Base-by-base conservation (phyloP, 192 early-diverging fungal species). In the Umbelopsis sp. region DNA sequence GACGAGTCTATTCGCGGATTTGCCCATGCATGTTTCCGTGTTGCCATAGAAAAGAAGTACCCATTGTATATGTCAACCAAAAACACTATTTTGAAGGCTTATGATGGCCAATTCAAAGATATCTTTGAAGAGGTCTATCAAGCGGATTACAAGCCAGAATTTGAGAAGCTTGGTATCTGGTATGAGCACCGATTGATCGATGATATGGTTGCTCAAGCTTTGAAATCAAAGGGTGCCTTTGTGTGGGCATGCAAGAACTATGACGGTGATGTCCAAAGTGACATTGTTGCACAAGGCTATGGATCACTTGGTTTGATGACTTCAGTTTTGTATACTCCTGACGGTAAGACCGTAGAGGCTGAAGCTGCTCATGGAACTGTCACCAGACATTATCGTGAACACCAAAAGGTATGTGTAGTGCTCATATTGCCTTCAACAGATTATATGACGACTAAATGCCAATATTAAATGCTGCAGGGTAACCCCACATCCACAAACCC, bases 301-400 rank as follows among this genome's bases (percentile, higher is more conserved):
- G 96, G 96, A 46, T 92, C 91, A 21, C 88, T 98, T 16, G 96
- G 94, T 21, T 80, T 99, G 69, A 99, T 99, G 97, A 96, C 96
- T 55, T 99, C 97, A 23, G 93, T 96, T 51, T 88, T 99, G 48
- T 84, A 94, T 27, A 94, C 96, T 30, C 95, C 95, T 61, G 96
- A 97, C 80, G 93, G 93, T 46, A 87, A 91, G 77, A 95, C 96
- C 46, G 82, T 86, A 66, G 97, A 99, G 78, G 91, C 94, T 64
- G 97, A 99, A 78, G 97, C 97, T 45, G 97, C 97, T 37, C 97
- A 99, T 81, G 97, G 97, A 71, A 96, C 96, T 21, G 96, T 98
- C 52, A 97, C 95, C 21, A 90, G 95, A 51, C 95, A 95, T 81
- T 96, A 92, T 87, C 87, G 92, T 66, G 93, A 97, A 79, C 94